Percentiles rank a stretch among this genome's conserved stretches.
These are phyloP conservation scores for Ganoderma multipileum DNA, from an alignment of 1,284 basidiomycete species.

Conservation along the genomic window DNA sequence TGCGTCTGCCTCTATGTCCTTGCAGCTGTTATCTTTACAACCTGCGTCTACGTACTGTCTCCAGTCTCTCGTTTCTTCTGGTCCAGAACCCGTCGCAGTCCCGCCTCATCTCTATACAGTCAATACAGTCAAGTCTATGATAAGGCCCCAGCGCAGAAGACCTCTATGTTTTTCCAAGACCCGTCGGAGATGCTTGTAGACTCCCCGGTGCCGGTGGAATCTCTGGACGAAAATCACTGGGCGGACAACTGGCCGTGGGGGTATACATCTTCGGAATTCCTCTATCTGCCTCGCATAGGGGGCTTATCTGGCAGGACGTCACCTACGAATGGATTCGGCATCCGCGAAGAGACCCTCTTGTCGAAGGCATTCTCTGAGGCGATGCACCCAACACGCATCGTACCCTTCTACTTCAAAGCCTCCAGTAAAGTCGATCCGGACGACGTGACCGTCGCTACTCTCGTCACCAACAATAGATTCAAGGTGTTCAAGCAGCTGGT, in stretches of 20 bases:
- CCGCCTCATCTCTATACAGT: neutral
- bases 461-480: slow-evolving; percentile 83
- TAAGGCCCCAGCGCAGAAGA: neutral
- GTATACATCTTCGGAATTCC: slow-evolving; percentile 19
- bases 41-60: slow-evolving; percentile 19
- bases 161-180: slow-evolving; percentile 12
- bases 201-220: slow-evolving; percentile 6
- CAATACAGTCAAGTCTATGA: neutral
- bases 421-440: slow-evolving; percentile 53
- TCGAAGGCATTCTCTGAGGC: slow-evolving; percentile 73
- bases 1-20: slow-evolving; percentile 17
- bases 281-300: slow-evolving; percentile 13
- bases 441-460: slow-evolving; percentile 85
- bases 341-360: slow-evolving; percentile 43
- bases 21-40: slow-evolving; percentile 22
- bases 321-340: slow-evolving; percentile 7
- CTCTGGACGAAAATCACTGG: slow-evolving; percentile 23
- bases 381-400: slow-evolving; percentile 74
- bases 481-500: slow-evolving; percentile 74
- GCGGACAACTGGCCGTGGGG: slow-evolving; percentile 24
- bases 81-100: neutral
- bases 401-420: slow-evolving; percentile 83
- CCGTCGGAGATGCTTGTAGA: slow-evolving; percentile 9
- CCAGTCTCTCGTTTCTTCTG: slow-evolving; percentile 10
- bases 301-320: neutral